A percentile compares a stretch with the other conserved stretches of the same genome.
Evolutionary conservation across 2,329 filamentous ascomycete species (phyloP).

Genomic region (Fusarium sp.): DNA sequence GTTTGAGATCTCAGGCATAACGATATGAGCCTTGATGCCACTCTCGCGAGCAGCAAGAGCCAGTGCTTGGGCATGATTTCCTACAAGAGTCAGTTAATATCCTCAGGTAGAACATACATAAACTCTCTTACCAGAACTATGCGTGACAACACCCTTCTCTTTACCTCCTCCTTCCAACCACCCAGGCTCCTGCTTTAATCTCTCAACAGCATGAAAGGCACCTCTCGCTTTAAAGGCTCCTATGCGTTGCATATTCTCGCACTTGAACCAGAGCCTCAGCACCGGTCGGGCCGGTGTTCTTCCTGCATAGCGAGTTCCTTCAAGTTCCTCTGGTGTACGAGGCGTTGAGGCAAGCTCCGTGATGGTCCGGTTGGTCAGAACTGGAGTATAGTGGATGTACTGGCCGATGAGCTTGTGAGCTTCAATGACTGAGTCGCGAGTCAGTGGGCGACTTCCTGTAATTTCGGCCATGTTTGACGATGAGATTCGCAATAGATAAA

Average conservation of each 20-base stretch:
- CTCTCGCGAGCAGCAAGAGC: conserved; percentile 83
- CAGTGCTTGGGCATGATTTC: conserved; percentile 95
- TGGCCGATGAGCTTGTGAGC: conserved; percentile 80
- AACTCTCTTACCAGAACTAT: conserved; percentile 78
- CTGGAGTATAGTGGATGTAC: conserved; percentile 85
- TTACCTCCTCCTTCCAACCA: conserved; percentile 70
- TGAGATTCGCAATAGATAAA: background rate
- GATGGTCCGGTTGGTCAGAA: conserved; percentile 83
- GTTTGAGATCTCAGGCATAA: conserved; percentile 90
- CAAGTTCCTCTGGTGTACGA: conserved; percentile 64
- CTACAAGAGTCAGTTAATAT: conserved; percentile 56
- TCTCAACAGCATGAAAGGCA: conserved; percentile 85
- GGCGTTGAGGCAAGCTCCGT: conserved; percentile 79
- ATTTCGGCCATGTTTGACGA: conserved; percentile 63
- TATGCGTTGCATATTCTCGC: conserved; percentile 90
- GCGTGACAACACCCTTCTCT: conserved; percentile 83
- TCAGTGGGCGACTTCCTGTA: conserved; percentile 71
- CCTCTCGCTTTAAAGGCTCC: conserved; percentile 94
- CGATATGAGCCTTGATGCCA: conserved; percentile 82
- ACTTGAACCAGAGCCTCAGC: conserved; percentile 90
- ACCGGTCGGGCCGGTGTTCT: conserved; percentile 70
- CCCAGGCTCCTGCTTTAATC: conserved; percentile 72
- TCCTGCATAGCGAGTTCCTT: conserved; percentile 67
- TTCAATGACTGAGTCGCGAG: conserved; percentile 74
- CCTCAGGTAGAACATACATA: background rate